Conservation (phyloP, 768 basidiomycete species). For the Coprinopsis marcescibilis region DNA sequence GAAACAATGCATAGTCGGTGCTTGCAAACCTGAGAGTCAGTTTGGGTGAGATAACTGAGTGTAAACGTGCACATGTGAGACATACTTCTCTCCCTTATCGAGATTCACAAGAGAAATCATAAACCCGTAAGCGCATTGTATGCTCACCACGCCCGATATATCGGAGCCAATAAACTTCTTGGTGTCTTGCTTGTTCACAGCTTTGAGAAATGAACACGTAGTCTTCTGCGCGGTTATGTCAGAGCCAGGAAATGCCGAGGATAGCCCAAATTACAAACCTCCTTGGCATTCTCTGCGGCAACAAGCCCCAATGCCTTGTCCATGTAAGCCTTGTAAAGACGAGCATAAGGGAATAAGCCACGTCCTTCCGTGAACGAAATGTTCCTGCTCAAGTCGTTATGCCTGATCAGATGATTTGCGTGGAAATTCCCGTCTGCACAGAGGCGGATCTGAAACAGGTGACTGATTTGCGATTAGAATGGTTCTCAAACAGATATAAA, state of each 20-base stretch:
- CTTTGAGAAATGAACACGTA: slow-evolving; percentile 20
- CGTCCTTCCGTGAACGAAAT: too few relatives aligned
- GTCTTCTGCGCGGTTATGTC: slow-evolving; percentile 11
- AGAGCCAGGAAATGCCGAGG: not conserved
- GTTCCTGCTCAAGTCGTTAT: too few relatives aligned
- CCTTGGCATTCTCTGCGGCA: too few relatives aligned
- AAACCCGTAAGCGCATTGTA: slow-evolving; percentile 23
- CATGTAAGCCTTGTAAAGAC: too few relatives aligned
- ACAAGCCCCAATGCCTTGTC: too few relatives aligned
- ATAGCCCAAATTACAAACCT: too few relatives aligned
- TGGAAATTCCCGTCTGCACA: too few relatives aligned
- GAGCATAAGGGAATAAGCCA: too few relatives aligned
- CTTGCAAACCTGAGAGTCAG: slow-evolving; percentile 16
- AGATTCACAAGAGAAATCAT: slow-evolving; percentile 22
- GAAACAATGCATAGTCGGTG: slow-evolving; percentile 17
- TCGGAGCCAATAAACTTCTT: slow-evolving; percentile 25
- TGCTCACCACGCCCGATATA: slow-evolving; percentile 20
- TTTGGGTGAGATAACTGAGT: not conserved
- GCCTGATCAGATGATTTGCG: too few relatives aligned
- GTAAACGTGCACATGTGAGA: not conserved
- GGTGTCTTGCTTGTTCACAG: slow-evolving; percentile 19
- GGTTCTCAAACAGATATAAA: too few relatives aligned
- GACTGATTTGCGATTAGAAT: too few relatives aligned
- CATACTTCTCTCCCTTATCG: slow-evolving; percentile 23
- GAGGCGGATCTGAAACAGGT: too few relatives aligned